Evolutionary conservation across 176 grass and related monocot species (phyloP).

Genomic region (Hordeum marinum): DNA sequence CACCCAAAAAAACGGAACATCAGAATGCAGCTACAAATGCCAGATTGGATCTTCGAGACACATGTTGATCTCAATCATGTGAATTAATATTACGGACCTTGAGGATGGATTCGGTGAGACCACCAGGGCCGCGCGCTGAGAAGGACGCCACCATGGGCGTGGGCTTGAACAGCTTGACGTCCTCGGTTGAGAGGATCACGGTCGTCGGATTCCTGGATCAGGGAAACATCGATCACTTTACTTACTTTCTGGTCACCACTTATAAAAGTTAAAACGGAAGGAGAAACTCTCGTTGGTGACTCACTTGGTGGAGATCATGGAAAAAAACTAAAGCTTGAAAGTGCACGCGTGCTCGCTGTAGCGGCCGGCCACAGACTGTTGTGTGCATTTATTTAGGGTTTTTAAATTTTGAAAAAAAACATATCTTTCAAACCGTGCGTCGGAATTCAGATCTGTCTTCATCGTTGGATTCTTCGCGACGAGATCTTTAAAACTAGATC

Average conservation of each 20-base stretch:
- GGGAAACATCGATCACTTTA: background rate
- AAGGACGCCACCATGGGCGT: constrained; percentile 82
- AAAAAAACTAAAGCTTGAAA: no score
- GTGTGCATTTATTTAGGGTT: no score
- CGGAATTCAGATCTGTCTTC: no score
- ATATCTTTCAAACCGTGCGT: no score
- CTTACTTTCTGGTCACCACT: background rate
- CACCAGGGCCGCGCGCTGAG: constrained; percentile 75
- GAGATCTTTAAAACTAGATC: no score
- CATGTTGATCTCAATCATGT: background rate
- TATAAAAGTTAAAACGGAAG: background rate
- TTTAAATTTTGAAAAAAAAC: no score
- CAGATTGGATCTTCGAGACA: no score
- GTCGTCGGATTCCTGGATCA: constrained; percentile 62
- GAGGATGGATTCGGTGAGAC: constrained; percentile 73
- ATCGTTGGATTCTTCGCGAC: no score
- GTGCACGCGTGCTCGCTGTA: no score
- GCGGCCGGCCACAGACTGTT: no score
- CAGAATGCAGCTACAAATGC: background rate
- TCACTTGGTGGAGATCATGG: constrained; percentile 77
- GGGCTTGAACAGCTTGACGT: constrained; percentile 60
- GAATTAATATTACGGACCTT: constrained; percentile 35
- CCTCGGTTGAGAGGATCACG: constrained; percentile 63
- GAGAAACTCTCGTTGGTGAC: background rate
- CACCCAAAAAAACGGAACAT: background rate